Evolutionary conservation across 148 eudicot genomes (phyloP), one percentile per base, ranked within the genome.

Genomic region (Rhododendron ovatum): DNA sequence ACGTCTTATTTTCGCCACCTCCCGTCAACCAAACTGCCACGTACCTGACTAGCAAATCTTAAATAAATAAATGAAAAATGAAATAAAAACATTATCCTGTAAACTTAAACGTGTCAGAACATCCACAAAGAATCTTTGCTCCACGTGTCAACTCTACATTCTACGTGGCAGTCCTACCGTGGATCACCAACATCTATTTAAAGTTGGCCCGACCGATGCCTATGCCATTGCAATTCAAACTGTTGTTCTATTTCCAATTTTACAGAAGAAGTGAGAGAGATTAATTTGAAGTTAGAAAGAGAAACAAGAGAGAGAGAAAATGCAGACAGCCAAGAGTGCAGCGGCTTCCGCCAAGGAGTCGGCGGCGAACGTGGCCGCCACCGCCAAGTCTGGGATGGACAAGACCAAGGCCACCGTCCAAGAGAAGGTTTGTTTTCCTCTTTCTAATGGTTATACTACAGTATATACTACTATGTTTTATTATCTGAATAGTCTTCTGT

Each of bases 311-410:
- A 50, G n/a, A n/a, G 41, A 48, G 41, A 85, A 80, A 84, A 94
- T 94, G 98, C 90, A 94, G 87, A 41, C 93, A 11, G 93, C 91
- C 3, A 94, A 91, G 90, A 92, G 88, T 30, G 90, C 90, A 55
- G 89, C 90, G 47, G 95, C 91, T n/a, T 61, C 94, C 4, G 92
- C 89, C 43, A 95, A 92, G 88, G 98, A 95, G 83, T 78, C 91
- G 76, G 93, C 93, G 33, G 85, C 93, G 1, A 93, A 94, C 87
- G 48, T 89, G 37, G 93, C 92, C 20, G 95, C 98, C 33, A 80
- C 98, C 1, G 94, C 94, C 20, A 88, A 83, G 74, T 35, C 98
- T 15, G 98, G 98, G 30, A 82, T 86, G 89, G 96, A 95, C 83
- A 95, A 95, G 83, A 86, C 96, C 28, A 93, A 87, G 80, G 96